Base-by-base conservation (phyloP, 2,329 filamentous ascomycete species). In the Pleurostoma richardsiae region DNA sequence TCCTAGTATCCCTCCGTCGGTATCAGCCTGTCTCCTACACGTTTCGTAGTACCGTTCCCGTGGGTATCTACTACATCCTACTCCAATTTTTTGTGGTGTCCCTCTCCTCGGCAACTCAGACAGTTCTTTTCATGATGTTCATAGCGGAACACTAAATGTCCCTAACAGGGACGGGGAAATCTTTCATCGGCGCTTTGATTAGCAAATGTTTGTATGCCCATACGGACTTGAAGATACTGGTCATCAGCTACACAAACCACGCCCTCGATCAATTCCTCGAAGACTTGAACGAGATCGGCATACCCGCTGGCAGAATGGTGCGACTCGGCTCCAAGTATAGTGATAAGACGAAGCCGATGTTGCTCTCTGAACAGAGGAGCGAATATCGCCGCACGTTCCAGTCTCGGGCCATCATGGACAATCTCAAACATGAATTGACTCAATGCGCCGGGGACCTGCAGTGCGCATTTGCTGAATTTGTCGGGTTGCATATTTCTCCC, bases 231-330 rank as follows among this genome's bases (percentile, higher is more conserved):
- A 77, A 60, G 0, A 76, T 90, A 0, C 67, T 91, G 0, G 76
- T 90, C 0, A 60, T 86, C 2, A 82, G 78, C 29, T 89, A 81
- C 48, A 89, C 84, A 0, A 86, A 88, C 44, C 83, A 86, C 52
- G 81, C 82, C 0, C 62, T 84, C 0, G 80, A 86, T 44, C 73
- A 89, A 59, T 83, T 87, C 41, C 60, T 87, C 0, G 77, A 82
- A 49, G 84, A 89, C 39, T 59, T 88, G 0, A 63, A 82, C 3
- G 66, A 80, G 2, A 76, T 81, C 30, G 82, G 82, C 0, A 79
- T 89, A 5, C 54, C 69, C 0, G 2, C 52, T 0, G 41, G 57
- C 0, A 36, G 54, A 0, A 85, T 89, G 46, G 75, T 86, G 1
- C 75, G 86, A 0, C 67, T 90, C 0, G 86, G 86, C 0, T 74